phyloP scores from a whole-genome alignment of 108 stramenopile species.

The Ochromonas danica region DNA sequence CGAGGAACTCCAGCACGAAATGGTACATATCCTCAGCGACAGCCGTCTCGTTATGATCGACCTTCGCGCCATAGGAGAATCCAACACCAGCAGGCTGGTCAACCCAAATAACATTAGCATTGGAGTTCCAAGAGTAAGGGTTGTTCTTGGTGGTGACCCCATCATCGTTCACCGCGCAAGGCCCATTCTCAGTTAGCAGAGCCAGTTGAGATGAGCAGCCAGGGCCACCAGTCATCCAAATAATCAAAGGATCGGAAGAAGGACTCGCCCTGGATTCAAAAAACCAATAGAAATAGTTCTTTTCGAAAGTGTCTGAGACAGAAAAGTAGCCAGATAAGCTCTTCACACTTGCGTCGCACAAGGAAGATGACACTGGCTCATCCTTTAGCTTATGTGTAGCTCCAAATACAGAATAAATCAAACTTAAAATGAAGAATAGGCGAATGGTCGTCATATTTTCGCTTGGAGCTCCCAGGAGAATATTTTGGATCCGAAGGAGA shows the following conservation, averaged over 20 bases:
- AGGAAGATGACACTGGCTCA: no score
- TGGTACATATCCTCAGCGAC: conserved; percentile 88
- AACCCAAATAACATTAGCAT: conserved; percentile 91
- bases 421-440: no score
- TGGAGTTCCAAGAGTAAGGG: conserved; percentile 84
- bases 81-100: conserved; percentile 97
- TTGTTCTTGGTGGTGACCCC: conserved; percentile 78
- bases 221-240: conserved; percentile 94
- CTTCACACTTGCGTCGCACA: conserved; percentile 34
- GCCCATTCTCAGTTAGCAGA: conserved; percentile 91
- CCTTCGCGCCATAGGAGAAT: conserved; percentile 79
- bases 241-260: conserved; percentile 66
- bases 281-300: conserved; percentile 92
- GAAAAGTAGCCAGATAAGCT: conserved; percentile 30
- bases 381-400: no score
- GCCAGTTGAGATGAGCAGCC: conserved; percentile 79
- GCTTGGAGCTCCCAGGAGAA: no score
- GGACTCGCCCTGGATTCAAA: conserved; percentile 66
- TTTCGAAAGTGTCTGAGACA: conserved; percentile 53
- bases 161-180: conserved; percentile 81
- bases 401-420: no score
- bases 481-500: no score
- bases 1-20: conserved; percentile 85
- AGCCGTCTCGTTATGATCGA: conserved; percentile 79
- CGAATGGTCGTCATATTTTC: no score